phyloP scores from a whole-genome alignment of 192 early-diverging fungal species.

The Mortierella alpina region DNA sequence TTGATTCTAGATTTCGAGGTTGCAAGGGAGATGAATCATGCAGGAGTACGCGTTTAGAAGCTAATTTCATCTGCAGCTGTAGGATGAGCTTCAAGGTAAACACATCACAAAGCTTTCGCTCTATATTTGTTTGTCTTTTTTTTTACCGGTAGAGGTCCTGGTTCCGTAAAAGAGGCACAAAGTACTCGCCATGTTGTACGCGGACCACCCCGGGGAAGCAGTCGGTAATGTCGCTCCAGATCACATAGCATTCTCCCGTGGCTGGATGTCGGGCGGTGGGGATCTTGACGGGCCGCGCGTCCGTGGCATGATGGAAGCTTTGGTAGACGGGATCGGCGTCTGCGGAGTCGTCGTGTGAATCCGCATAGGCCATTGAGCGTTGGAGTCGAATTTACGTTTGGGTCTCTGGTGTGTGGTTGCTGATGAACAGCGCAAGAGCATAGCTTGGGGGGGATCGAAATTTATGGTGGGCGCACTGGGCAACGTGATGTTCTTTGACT shows the following conservation, averaged over 20 bases:
- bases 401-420: background rate
- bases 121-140: background rate
- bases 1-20: background rate
- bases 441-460: too few relatives aligned
- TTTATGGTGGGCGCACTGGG: too few relatives aligned
- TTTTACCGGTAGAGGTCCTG: constrained; percentile 27
- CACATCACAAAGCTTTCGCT: background rate
- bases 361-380: background rate
- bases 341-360: background rate
- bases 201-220: constrained; percentile 30
- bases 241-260: constrained; percentile 18
- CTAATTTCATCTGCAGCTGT: background rate
- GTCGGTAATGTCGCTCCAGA: constrained; percentile 36
- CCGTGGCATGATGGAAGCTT: too few relatives aligned
- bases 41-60: background rate
- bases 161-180: constrained; percentile 19
- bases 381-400: background rate
- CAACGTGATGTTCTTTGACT: too few relatives aligned
- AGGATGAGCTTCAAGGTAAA: background rate
- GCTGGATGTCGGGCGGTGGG: constrained; percentile 15
- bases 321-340: too few relatives aligned
- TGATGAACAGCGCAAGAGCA: background rate
- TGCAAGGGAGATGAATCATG: background rate
- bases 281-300: background rate
- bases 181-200: constrained; percentile 26